Conservation (phyloP, 2,329 filamentous ascomycete genomes). For the Xylariaceae sp. region DNA sequence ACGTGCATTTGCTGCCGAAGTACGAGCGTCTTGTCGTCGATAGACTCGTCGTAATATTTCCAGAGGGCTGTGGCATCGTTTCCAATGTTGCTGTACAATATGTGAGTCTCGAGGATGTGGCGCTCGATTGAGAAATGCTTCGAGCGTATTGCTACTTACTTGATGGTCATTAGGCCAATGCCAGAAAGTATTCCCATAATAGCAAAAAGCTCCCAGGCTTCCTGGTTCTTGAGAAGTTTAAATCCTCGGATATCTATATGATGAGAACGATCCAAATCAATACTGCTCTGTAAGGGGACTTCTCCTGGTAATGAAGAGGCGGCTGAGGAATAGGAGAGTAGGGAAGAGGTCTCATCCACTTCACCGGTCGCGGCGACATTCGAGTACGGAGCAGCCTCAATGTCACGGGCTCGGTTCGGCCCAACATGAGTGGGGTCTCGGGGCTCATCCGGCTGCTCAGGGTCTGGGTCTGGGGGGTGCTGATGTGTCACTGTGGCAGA, state of each 20-base stretch:
- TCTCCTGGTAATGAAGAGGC: constrained; percentile 47
- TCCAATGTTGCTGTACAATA: constrained; percentile 75
- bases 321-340: constrained; percentile 65
- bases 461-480: constrained; percentile 21
- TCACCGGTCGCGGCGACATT: constrained; percentile 33
- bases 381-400: constrained; percentile 16
- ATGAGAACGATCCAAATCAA: constrained; percentile 72
- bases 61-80: constrained; percentile 86
- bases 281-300: constrained; percentile 54
- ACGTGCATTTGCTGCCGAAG: constrained; percentile 87
- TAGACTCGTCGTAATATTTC: constrained; percentile 76
- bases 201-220: constrained; percentile 89
- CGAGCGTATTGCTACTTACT: too few species aligned
- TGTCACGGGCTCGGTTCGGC: constrained; percentile 20
- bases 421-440: constrained; percentile 12
- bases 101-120: too few species aligned
- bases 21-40: constrained; percentile 71
- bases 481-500: constrained; percentile 31
- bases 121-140: too few species aligned
- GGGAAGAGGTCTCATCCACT: constrained; percentile 74
- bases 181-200: constrained; percentile 90
- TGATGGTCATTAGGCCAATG: constrained; percentile 97
- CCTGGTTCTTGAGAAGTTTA: constrained; percentile 64
- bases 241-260: constrained; percentile 89
- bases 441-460: constrained; percentile 18